Evolutionary conservation across 2,329 filamentous ascomycete genomes (phyloP).

Genomic region (Fusarium sp.): DNA sequence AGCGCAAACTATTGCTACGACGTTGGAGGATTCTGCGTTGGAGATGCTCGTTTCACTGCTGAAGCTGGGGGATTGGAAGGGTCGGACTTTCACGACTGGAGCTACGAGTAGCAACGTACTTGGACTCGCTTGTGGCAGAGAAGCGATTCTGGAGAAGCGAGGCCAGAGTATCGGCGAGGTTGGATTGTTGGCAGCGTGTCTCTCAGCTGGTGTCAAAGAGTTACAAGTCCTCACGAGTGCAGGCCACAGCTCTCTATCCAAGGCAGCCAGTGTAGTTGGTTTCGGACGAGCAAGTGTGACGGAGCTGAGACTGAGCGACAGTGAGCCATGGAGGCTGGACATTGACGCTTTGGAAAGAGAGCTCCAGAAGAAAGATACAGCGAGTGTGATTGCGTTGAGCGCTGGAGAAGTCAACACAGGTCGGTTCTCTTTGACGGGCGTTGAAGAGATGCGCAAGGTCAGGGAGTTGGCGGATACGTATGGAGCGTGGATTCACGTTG

Average conservation of each 20-base stretch:
- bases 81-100: slow-evolving; percentile 68
- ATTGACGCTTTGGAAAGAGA: slow-evolving; percentile 72
- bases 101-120: slow-evolving; percentile 85
- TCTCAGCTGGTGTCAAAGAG: slow-evolving; percentile 70
- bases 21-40: slow-evolving; percentile 80
- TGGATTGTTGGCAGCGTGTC: slow-evolving; percentile 77
- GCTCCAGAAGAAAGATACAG: slow-evolving; percentile 65
- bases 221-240: slow-evolving; percentile 84
- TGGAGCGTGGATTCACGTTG: slow-evolving; percentile 88
- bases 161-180: slow-evolving; percentile 70
- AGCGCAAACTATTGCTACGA: slow-evolving; percentile 78
- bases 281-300: slow-evolving; percentile 78
- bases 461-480: slow-evolving; percentile 78
- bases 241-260: slow-evolving; percentile 85
- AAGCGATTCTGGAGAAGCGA: slow-evolving; percentile 66
- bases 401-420: slow-evolving; percentile 94
- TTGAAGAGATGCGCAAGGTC: slow-evolving; percentile 71
- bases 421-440: slow-evolving; percentile 73
- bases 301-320: slow-evolving; percentile 64
- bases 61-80: slow-evolving; percentile 70
- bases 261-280: slow-evolving; percentile 86
- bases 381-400: slow-evolving; percentile 84
- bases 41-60: slow-evolving; percentile 77
- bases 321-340: slow-evolving; percentile 77
- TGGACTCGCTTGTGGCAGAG: slow-evolving; percentile 75